phyloP scores from a whole-genome alignment of 345 rosid genomes.

The Dimocarpus longan region DNA sequence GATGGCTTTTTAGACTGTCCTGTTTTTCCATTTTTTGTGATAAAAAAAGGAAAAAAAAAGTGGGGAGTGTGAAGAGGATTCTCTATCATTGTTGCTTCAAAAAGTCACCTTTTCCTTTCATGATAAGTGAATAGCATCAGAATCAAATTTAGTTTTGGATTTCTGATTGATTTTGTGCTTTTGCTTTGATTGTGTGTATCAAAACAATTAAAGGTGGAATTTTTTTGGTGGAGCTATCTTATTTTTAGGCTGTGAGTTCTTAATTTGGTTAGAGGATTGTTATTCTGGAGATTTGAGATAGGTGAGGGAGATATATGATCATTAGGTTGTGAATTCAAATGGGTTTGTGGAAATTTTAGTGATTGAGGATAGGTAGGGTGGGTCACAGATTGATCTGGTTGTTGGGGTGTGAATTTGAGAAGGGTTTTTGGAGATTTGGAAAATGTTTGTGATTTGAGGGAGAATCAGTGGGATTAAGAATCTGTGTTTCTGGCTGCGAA shows the following conservation, averaged over 20 bases:
- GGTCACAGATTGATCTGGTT: constrained; percentile 3
- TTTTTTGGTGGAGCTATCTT: background rate
- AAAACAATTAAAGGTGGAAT: background rate
- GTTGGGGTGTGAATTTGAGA: background rate
- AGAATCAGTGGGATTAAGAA: constrained; percentile 21
- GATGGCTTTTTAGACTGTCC: constrained; percentile 13
- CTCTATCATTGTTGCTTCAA: constrained; percentile 8
- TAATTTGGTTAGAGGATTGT: background rate
- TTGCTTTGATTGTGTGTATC: constrained; percentile 10
- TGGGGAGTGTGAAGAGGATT: background rate
- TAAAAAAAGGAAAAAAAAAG: constrained; percentile 19
- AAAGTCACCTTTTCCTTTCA: constrained; percentile 18
- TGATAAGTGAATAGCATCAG: constrained; percentile 4
- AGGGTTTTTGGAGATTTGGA: constrained; percentile 8
- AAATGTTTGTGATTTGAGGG: background rate
- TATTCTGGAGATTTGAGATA: background rate
- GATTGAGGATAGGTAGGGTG: background rate
- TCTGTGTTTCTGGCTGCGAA: constrained; percentile 30
- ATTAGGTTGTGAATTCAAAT: background rate
- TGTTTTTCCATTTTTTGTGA: constrained; percentile 19
- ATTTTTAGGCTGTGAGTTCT: background rate
- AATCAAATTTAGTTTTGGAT: constrained; percentile 8
- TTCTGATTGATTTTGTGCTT: constrained; percentile 18
- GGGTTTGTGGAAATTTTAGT: background rate
- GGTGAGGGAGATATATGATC: background rate